Conservation (phyloP, 2,329 filamentous ascomycete genomes). For the Fusarium agapanthi region DNA sequence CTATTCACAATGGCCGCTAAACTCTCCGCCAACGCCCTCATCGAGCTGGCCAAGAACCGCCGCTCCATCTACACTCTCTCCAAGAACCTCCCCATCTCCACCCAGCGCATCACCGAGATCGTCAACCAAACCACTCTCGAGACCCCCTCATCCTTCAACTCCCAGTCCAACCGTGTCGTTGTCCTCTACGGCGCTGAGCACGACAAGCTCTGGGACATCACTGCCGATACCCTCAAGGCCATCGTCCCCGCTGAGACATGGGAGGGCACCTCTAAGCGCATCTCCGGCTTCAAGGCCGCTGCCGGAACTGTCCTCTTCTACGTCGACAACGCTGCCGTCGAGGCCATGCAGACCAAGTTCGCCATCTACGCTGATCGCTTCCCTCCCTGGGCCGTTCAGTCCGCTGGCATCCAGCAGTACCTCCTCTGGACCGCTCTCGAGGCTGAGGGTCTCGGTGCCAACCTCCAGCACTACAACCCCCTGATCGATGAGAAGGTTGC, state of each 20-base stretch:
- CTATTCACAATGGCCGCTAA: slow-evolving; percentile 55
- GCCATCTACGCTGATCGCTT: slow-evolving; percentile 82
- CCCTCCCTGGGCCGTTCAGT: slow-evolving; percentile 78
- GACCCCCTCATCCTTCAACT: slow-evolving; percentile 87
- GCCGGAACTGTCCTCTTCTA: slow-evolving; percentile 91
- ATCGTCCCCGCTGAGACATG: slow-evolving; percentile 74
- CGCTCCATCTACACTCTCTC: slow-evolving; percentile 74
- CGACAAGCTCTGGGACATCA: slow-evolving; percentile 85
- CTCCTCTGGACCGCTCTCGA: slow-evolving; percentile 83
- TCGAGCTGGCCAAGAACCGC: slow-evolving; percentile 72
- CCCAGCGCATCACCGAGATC: slow-evolving; percentile 70
- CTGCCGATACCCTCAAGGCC: slow-evolving; percentile 56
- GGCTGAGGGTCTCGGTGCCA: slow-evolving; percentile 84
- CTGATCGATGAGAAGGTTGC: slow-evolving; percentile 78
- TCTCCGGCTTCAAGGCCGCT: slow-evolving; percentile 69
- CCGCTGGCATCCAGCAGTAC: slow-evolving; percentile 81
- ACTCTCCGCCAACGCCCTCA: slow-evolving; percentile 59
- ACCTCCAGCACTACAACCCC: slow-evolving; percentile 94
- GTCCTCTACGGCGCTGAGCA: slow-evolving; percentile 85
- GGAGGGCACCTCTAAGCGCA: slow-evolving; percentile 57
- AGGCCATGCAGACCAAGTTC: slow-evolving; percentile 73
- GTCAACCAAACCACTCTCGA: slow-evolving; percentile 71
- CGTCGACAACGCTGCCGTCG: slow-evolving; percentile 75
- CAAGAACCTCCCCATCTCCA: slow-evolving; percentile 64
- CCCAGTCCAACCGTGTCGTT: slow-evolving; percentile 80